phyloP scores from a whole-genome alignment of 305 asterid species.

The Fraxinus angustifolia region DNA sequence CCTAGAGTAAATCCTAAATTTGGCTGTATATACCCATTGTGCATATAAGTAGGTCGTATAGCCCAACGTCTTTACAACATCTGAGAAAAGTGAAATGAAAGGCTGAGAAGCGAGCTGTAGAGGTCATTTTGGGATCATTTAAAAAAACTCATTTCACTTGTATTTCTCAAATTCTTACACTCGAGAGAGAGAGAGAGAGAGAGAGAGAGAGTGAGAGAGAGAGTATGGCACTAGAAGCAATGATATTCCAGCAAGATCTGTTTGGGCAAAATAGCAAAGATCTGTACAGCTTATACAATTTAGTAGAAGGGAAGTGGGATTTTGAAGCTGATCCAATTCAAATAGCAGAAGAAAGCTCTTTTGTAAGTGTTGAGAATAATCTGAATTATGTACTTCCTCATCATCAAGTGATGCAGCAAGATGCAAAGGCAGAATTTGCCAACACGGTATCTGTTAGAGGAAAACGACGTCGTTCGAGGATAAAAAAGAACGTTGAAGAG shows the following conservation, averaged over 20 bases:
- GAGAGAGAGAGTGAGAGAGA: neutral
- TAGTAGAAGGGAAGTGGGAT: constrained; percentile 19
- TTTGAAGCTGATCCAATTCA: constrained; percentile 14
- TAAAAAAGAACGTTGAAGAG: constrained; percentile 33
- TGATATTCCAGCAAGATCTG: constrained; percentile 27
- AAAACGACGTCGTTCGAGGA: constrained; percentile 27
- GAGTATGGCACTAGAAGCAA: constrained; percentile 36
- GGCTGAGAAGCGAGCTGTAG: neutral
- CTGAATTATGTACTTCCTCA: constrained; percentile 9
- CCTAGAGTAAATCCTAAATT: neutral
- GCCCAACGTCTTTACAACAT: neutral
- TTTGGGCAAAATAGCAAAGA: constrained; percentile 7
- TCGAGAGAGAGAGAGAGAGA: neutral
- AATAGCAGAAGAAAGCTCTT: neutral
- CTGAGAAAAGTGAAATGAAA: neutral
- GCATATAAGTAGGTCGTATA: neutral
- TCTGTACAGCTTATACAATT: neutral
- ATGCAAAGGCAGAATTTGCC: neutral
- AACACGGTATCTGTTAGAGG: neutral
- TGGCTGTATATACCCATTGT: neutral
- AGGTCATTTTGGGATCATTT: neutral
- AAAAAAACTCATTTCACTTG: neutral
- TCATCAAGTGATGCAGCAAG: constrained; percentile 11
- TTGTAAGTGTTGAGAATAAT: constrained; percentile 11
- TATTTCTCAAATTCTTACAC: neutral